phyloP scores from a whole-genome alignment of 192 early-diverging fungal species.

The Dispira parvispora region DNA sequence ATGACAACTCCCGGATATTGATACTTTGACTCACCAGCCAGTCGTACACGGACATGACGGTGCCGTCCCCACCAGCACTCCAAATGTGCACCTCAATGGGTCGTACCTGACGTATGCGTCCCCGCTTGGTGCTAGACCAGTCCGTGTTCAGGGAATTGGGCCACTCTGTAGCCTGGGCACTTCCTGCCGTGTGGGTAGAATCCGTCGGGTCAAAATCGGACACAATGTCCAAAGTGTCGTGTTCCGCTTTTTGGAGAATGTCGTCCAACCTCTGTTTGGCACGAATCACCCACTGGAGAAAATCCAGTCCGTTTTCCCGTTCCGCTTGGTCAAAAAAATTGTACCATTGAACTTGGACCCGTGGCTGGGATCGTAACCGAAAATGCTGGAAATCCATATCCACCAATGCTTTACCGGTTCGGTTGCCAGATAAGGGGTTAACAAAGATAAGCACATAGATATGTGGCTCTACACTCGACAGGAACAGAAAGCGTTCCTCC shows the following conservation, averaged over 20 bases:
- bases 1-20: conserved; percentile 22
- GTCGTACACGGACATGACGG: conserved; percentile 51
- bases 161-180: not conserved
- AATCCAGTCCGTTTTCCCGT: conserved; percentile 33
- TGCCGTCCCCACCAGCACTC: conserved; percentile 64
- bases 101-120: not conserved
- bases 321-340: conserved; percentile 44
- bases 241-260: not conserved
- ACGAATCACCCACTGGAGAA: conserved; percentile 33
- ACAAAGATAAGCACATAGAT: conserved; percentile 57
- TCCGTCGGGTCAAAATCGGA: not conserved
- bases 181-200: not conserved
- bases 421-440: conserved; percentile 56
- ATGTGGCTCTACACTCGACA: conserved; percentile 20
- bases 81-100: conserved; percentile 47
- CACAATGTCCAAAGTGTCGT: not conserved
- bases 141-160: not conserved
- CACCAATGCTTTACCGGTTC: conserved; percentile 40
- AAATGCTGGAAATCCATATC: conserved; percentile 45
- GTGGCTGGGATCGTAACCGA: conserved; percentile 39
- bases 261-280: conserved; percentile 18
- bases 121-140: not conserved
- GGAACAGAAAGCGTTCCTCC: conserved; percentile 4
- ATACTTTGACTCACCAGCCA: conserved; percentile 38
- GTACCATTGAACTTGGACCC: conserved; percentile 57